Base-by-base conservation (phyloP, 1,139 yeast genomes). In the Ogataea hybrid region DNA sequence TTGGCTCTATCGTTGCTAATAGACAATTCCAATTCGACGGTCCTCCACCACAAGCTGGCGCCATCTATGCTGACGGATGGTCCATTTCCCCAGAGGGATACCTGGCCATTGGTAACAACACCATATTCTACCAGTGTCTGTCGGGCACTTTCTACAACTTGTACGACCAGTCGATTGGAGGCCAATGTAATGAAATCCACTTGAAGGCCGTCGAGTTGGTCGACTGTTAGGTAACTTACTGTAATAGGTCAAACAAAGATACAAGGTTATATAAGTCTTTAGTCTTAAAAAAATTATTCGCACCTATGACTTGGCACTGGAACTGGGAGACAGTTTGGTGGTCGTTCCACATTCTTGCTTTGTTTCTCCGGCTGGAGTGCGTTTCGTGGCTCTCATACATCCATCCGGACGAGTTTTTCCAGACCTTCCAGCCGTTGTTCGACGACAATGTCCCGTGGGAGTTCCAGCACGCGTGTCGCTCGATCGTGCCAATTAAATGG, bases 361-460 rank as follows among this genome's bases (percentile, higher is more conserved):
- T 23, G 5, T 5, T 84, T 37, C 75, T 84, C 32, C 22, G 14
- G 7, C 14, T 29, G 2, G 11, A 17, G 23, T 15, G 9, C 11
- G 32, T 29, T 18, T 4, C n/a, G 14, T 29, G 22, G 21, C 23
- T 16, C 28, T 87, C 97, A 1, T 94, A 94, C 59, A 81, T 94
- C 37, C 99, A 94, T 54, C 98, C 98, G 0, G 99, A 94, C 68
- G 99, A 94, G 65, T 96, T 90, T 61, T 87, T 88, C 61, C 99
- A 94, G 62, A 79, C 84, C 17, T 74, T 94, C 25, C 95, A 89
- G 58, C 81, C 86, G 0, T 59, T 92, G 15, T 71, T 83, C 5
- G 61, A 56, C 73, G 30, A 75, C 79, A 71, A 76, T 21, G 58
- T 75, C 2, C 89, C 97, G 0, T 94, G 98, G 99, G 99, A 94